phyloP scores from a whole-genome alignment of 495 filamentous ascomycete species.

The Jackrogersella minutella region DNA sequence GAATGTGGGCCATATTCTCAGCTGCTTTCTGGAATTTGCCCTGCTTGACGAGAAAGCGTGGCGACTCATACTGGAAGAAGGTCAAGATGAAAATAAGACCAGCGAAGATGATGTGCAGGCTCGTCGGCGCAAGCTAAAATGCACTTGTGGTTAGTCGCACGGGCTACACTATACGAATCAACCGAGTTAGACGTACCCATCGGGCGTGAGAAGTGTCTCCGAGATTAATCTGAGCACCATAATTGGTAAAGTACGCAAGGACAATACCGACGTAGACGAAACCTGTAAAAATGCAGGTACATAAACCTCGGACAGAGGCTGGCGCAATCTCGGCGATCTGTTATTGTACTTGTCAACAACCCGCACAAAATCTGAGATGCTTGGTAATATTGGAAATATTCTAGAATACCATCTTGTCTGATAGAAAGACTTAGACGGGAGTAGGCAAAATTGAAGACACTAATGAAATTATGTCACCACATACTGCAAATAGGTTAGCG shows the following conservation, averaged over 20 bases:
- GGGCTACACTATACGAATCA: not conserved
- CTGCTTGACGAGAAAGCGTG: conserved; percentile 63
- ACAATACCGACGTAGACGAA: conserved; percentile 70
- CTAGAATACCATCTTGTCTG: not conserved
- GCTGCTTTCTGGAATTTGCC: conserved; percentile 57
- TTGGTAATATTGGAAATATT: not conserved
- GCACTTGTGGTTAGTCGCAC: not conserved
- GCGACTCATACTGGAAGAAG: conserved; percentile 70
- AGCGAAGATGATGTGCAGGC: conserved; percentile 76
- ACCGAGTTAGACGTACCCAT: conserved; percentile 56
- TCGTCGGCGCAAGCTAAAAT: conserved; percentile 66
- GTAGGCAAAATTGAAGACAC: not conserved
- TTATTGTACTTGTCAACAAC: conserved; percentile 3
- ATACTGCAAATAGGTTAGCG: conserved; percentile 27
- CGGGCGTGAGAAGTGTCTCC: conserved; percentile 63
- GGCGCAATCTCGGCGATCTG: conserved; percentile 68
- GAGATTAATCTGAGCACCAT: conserved; percentile 66
- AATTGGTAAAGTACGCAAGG: conserved; percentile 65
- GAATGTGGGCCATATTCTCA: conserved; percentile 56
- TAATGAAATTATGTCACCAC: conserved; percentile 3
- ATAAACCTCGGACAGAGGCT: conserved; percentile 69
- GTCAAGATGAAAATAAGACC: conserved; percentile 70
- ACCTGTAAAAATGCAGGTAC: conserved; percentile 72
- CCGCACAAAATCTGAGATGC: conserved; percentile 8
- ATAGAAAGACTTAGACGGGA: not conserved